Evolutionary conservation across 2,329 filamentous ascomycete species (phyloP), one percentile per base, ranked within the genome.

Genomic region (Fusarium oxysporum): DNA sequence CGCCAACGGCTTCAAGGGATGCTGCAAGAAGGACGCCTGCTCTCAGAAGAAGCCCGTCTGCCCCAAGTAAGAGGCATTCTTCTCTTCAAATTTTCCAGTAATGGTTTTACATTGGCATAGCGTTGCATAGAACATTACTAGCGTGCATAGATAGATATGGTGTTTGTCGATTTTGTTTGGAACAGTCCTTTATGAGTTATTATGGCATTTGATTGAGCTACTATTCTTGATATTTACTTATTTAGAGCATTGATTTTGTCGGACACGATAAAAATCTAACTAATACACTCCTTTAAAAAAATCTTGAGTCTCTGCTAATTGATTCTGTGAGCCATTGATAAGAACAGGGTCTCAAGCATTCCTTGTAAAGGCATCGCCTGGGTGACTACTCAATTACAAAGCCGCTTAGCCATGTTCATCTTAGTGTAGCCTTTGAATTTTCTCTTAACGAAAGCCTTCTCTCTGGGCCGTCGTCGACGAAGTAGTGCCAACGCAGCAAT

Each of bases 21-120:
- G 69, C 69, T 72, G 70, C 68, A 72, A 69, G 59, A 67, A 67
- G 58, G 70, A 72, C 23, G 70, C 68, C 3, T 72, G 70, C 38
- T 53, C 28, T 14, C 32, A 62, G 28, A 71, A 71, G 68, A 51
- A 38, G 21, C 53, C 70, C 28, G 23, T 73, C 70, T 72, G 70
- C 55, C 70, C 70, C 43, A 54, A 72, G 60, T 72, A 72, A 72
- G 56, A 70, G 43, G 45, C 28, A 38, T 37, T 9, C 1, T n/a
- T 16, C 21, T 21, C 14, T 12, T 25, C 25, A 32, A 16, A 33
- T 19, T 48, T 21, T 23, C 38, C 28, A 57, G 37, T 30, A 38
- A 53, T 58, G 9, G 25, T 17, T 50, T 54, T 47, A 28, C 40
- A 65, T 43, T 38, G 45, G 50, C 30, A 65, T 65, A 53, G 58